Conservation (phyloP, 345 rosid genomes). For the Adansonia digitata region DNA sequence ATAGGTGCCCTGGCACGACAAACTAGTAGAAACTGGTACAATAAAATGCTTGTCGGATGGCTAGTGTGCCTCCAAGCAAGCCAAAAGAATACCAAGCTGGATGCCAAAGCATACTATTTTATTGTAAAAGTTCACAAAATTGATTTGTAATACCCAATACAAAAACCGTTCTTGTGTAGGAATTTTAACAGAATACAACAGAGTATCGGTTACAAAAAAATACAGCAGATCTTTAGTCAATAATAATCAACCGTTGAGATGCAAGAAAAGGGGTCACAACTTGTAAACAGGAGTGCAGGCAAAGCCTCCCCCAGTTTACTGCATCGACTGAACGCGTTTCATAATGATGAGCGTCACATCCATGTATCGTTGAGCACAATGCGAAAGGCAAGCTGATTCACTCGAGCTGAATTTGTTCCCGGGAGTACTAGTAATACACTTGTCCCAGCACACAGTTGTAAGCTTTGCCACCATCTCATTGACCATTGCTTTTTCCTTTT, state of each 20-base stretch:
- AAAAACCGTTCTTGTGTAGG: background rate
- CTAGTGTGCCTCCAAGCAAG: background rate
- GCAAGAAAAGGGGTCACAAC: background rate
- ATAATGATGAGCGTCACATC: constrained; percentile 69
- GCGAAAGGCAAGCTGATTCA: constrained; percentile 63
- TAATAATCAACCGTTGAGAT: background rate
- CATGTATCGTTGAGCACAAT: constrained; percentile 80
- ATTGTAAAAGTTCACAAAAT: background rate
- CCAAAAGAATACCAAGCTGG: background rate
- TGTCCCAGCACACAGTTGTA: constrained; percentile 92
- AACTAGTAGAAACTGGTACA: background rate
- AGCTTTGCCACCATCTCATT: constrained; percentile 77
- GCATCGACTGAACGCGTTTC: constrained; percentile 79
- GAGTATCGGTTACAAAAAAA: background rate
- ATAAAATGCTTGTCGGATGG: background rate
- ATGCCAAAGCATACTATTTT: background rate
- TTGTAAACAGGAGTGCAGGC: constrained; percentile 1
- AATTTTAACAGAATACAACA: background rate
- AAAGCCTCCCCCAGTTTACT: constrained; percentile 22
- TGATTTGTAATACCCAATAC: background rate
- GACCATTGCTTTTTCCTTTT: constrained; percentile 77
- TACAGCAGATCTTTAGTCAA: background rate
- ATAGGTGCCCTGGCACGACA: background rate
- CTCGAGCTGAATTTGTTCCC: constrained; percentile 96
- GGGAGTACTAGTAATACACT: constrained; percentile 72